Base-by-base conservation (phyloP, 371 early-diverging fungal species). In the Lichtheimia corymbifera region DNA sequence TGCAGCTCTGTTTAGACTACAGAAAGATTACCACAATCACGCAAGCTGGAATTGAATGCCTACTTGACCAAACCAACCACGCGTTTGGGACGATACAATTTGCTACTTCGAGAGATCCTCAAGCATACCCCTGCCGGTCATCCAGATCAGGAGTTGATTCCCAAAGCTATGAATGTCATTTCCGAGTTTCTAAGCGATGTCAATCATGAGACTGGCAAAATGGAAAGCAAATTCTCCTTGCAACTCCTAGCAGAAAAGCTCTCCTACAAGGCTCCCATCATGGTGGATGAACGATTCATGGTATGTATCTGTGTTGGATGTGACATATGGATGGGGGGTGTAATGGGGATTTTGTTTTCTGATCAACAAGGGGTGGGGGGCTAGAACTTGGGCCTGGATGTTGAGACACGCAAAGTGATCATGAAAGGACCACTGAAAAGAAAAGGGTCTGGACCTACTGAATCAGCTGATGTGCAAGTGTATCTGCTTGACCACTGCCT, bases 401-500 rank as follows among this genome's bases (percentile, higher is more conserved):
- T 87, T 35, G 88, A 83, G 44, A 82, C 83, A 24, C 81, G 95
- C 20, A 77, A 82, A 52, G 60, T 93, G 12, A 77, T 94, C 30
- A 83, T 90, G 63, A 92, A 93, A 54, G 94, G 96, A 35, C 80
- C 84, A 18, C 74, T 95, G 67, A 90, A 88, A 52, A 76, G 84
- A 52, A 88, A 88, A 61, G 76, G 88, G 5, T 71, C 87, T 52
- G 91, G 88, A 18, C 66, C 57, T 68, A 28, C 86, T 6, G 91
- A 90, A 50, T 77, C 80, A 17, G 76, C 85, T 0, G 90, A 91
- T 22, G 63, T 95, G 14, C 78, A 80, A 42, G 86, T 95, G 18
- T 92, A 91, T 67, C 70, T 96, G 25, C 86, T 97, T 45, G 97
- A 97, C 65, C 93, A 96, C 71, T 83, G 84, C 54, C 72, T 97